These are phyloP conservation scores for Microbotryum intermedium DNA, from an alignment of 1,284 basidiomycete genomes.

Conservation along the genomic window DNA sequence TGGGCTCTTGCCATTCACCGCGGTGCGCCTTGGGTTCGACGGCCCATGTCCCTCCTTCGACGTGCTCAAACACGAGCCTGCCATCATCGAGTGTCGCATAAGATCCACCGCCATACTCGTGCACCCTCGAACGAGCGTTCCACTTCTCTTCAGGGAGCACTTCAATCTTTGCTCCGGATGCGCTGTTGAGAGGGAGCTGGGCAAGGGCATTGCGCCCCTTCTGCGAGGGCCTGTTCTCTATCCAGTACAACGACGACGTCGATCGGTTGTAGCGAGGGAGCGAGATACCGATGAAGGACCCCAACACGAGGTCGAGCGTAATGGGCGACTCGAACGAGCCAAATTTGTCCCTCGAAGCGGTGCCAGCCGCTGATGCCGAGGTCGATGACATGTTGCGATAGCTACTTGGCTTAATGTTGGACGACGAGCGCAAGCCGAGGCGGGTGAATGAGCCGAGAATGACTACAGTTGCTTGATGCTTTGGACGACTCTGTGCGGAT, in stretches of 20 bases:
- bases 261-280: slow-evolving; percentile 47
- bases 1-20: slow-evolving; percentile 39
- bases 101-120: slow-evolving; percentile 30
- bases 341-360: slow-evolving; percentile 33
- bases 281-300: slow-evolving; percentile 39
- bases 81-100: slow-evolving; percentile 45
- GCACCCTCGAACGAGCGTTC: slow-evolving; percentile 53
- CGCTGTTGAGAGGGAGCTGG: slow-evolving; percentile 40
- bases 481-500: too few species aligned
- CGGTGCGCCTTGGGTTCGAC: slow-evolving; percentile 46
- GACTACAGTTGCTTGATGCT: too few species aligned
- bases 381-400: too few species aligned
- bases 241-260: slow-evolving; percentile 50
- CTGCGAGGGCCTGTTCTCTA: slow-evolving; percentile 56
- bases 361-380: too few species aligned
- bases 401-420: too few species aligned
- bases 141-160: slow-evolving; percentile 46
- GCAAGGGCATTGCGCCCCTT: slow-evolving; percentile 53
- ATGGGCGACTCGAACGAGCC: slow-evolving; percentile 57
- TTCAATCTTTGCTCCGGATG: slow-evolving; percentile 40
- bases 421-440: too few species aligned
- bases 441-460: too few species aligned
- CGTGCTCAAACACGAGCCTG: too few species aligned
- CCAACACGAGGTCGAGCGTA: slow-evolving; percentile 47
- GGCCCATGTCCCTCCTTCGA: slow-evolving; percentile 43